Conservation (phyloP, 345 rosid genomes). For the Euphorbia peplus region DNA sequence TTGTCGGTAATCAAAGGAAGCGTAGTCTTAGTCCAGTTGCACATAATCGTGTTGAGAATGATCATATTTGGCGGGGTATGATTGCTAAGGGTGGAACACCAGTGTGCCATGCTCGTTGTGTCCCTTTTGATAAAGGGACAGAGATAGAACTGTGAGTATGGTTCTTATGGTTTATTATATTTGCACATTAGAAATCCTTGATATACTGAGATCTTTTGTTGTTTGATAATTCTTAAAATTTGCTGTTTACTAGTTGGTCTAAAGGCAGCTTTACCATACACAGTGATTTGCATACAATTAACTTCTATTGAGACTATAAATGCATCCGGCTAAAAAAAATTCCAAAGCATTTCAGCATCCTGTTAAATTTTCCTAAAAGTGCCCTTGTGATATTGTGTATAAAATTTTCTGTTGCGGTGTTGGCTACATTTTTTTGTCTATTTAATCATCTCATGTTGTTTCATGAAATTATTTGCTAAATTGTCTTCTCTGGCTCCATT, state of each 20-base stretch:
- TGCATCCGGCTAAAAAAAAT: background rate
- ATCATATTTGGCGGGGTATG: conserved; percentile 68
- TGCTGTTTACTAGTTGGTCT: background rate
- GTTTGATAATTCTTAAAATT: background rate
- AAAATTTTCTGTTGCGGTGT: background rate
- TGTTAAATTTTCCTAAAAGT: background rate
- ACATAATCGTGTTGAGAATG: conserved; percentile 38
- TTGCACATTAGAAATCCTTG: background rate
- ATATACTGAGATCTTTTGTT: background rate
- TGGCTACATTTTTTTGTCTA: background rate
- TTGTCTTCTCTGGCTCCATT: conserved; percentile 1
- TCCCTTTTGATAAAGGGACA: conserved; percentile 54
- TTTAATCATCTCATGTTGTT: background rate
- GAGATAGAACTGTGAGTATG: conserved; percentile 59
- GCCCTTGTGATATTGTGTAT: background rate
- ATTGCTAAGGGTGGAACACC: conserved; percentile 81
- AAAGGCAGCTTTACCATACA: background rate
- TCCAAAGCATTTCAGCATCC: background rate
- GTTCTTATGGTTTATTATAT: background rate
- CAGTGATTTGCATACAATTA: background rate
- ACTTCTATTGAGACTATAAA: background rate
- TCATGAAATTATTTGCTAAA: background rate
- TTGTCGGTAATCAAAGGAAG: conserved; percentile 34
- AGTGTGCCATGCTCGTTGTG: conserved; percentile 72
- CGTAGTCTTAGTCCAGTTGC: conserved; percentile 45